Evolutionary conservation across 495 filamentous ascomycete genomes (phyloP).

Genomic region (Penicillium ucsense): DNA sequence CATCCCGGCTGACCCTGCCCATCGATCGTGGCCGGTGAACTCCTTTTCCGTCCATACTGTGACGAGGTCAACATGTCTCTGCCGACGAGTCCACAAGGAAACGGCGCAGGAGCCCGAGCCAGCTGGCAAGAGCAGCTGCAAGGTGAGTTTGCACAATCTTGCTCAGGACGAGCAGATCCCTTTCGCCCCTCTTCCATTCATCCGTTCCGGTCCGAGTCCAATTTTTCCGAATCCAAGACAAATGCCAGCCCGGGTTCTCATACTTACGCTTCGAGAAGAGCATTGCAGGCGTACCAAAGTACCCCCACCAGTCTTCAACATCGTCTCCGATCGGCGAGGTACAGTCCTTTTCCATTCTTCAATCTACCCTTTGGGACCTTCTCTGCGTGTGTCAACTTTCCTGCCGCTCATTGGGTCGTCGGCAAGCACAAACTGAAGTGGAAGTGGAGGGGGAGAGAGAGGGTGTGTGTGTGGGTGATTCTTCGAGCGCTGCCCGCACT

Average conservation of each 20-base stretch:
- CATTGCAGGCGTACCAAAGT: conserved; percentile 49
- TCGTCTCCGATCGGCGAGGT: conserved; percentile 75
- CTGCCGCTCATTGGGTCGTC: too few species aligned
- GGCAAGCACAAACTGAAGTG: too few species aligned
- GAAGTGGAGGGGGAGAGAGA: too few species aligned
- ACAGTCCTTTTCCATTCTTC: conserved; percentile 17
- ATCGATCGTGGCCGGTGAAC: not conserved
- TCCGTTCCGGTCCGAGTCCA: too few species aligned
- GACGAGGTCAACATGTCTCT: conserved; percentile 19
- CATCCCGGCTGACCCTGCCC: conserved; percentile 3
- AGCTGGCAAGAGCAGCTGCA: conserved; percentile 46
- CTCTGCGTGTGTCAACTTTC: too few species aligned
- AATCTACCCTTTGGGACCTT: not conserved
- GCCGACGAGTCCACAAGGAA: conserved; percentile 16
- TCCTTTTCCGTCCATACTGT: not conserved
- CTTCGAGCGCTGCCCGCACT: too few species aligned
- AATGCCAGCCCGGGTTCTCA: too few species aligned
- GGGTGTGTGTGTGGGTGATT: too few species aligned
- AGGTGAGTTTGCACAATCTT: conserved; percentile 22
- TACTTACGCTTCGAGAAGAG: conserved; percentile 31
- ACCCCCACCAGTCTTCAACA: conserved; percentile 52
- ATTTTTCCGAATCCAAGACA: too few species aligned
- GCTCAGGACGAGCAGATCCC: too few species aligned
- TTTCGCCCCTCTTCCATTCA: too few species aligned
- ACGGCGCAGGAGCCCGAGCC: conserved; percentile 6